Base-by-base conservation (phyloP, 208 protist genomes). In the Trypanosoma caninum region DNA sequence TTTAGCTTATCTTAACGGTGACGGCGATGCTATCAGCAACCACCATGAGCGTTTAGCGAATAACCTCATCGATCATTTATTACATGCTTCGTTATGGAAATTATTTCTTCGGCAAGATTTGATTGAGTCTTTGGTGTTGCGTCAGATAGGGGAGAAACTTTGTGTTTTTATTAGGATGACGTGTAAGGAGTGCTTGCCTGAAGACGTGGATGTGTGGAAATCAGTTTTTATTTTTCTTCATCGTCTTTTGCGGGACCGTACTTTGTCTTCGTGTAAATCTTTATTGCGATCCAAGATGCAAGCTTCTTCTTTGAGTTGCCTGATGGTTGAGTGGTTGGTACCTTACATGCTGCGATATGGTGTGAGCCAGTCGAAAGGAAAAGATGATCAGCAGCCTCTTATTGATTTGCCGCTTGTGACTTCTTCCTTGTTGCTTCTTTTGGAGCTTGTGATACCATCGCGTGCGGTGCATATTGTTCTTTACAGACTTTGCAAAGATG, bases 191-290 rank as follows among this genome's bases (percentile, higher is more conserved):
- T 2, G n/a, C n/a, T 8, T 34, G 25, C n/a, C 25, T 20, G 3
- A 23, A 59, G 20, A 41, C 30, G 45, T 18, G 18, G 14, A 56
- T 35, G 54, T 69, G 14, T 69, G 63, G 63, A 61, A 41, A 16
- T 60, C 37, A 4, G 34, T 69, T 22, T 56, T 58, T 27, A n/a
- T 3, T 2, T 13, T 51, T 42, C 42, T 61, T 18, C 27, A 33
- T 6, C 38, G 46, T 8, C 5, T 50, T 2, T 22, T 69, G 13
- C 35, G 33, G 28, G 41, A 61, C 46, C 44, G 46, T 34, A 23
- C 54, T 28, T 18, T 23, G 0, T 9, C 23, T 8, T 23, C 9
- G 10, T 8, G 20, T 10, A 5, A 14, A 8, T 22, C 16, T 31
- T 22, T 8, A 3, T 14, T 13, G 27, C 6, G 27, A 31, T 9